phyloP scores from a whole-genome alignment of 1,284 basidiomycete species.

The Melampsora larici-populina region DNA sequence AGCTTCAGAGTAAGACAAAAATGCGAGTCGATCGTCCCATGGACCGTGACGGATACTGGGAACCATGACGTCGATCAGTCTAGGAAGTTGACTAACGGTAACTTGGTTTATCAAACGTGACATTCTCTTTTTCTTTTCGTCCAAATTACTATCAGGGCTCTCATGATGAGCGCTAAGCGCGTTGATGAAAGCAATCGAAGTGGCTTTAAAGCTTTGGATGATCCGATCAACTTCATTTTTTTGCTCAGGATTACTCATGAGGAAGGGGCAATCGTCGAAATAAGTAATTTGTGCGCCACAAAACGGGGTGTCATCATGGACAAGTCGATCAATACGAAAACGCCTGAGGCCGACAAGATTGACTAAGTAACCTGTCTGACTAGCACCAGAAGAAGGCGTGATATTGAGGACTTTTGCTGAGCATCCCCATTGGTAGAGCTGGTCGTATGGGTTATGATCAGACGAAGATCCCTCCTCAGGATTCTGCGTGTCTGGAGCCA shows the following conservation, averaged over 20 bases:
- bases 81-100: background rate
- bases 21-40: conserved; percentile 17
- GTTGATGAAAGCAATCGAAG: conserved; percentile 13
- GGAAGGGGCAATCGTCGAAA: background rate
- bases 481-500: background rate
- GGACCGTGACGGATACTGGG: background rate
- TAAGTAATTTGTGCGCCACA: background rate
- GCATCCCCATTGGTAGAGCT: conserved; percentile 8
- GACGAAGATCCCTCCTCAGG: background rate
- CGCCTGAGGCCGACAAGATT: background rate
- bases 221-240: background rate
- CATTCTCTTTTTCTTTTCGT: background rate
- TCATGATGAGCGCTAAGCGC: background rate
- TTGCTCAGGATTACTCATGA: background rate
- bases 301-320: background rate
- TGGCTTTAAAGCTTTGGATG: conserved; percentile 1
- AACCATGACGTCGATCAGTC: conserved; percentile 25
- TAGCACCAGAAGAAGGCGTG: background rate
- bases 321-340: conserved; percentile 13
- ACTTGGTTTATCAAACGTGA: background rate
- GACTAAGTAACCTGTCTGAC: background rate
- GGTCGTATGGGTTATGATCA: background rate
- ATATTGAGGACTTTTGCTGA: background rate
- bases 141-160: background rate
- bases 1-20: conserved; percentile 17